These are phyloP conservation scores for Sordariomycetes sp. DNA, from an alignment of 2,329 filamentous ascomycete species.

Conservation along the genomic window DNA sequence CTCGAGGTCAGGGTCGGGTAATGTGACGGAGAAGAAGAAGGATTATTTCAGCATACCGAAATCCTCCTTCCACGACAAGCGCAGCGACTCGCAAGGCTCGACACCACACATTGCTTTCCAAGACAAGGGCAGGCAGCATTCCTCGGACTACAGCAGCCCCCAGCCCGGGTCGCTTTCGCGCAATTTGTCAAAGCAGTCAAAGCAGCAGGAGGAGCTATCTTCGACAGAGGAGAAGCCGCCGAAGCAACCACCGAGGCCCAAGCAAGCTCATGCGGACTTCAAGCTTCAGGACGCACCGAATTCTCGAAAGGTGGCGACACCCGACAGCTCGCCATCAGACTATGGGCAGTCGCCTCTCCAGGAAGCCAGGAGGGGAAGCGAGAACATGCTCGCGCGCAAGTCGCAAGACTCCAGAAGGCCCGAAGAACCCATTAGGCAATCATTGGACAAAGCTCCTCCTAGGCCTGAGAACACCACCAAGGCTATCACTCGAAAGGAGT, in stretches of 20 bases:
- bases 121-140: slow-evolving; percentile 59
- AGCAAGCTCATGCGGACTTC: slow-evolving; percentile 45
- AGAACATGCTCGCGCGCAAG: slow-evolving; percentile 28
- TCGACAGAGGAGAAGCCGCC: slow-evolving; percentile 27
- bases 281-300: slow-evolving; percentile 76
- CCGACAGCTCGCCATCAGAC: slow-evolving; percentile 1
- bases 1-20: slow-evolving; percentile 43
- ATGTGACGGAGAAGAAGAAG: slow-evolving; percentile 35
- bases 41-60: slow-evolving; percentile 50
- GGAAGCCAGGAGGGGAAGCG: slow-evolving; percentile 25
- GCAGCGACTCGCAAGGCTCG: slow-evolving; percentile 40
- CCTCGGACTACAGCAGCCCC: slow-evolving; percentile 49
- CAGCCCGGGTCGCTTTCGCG: slow-evolving; percentile 39
- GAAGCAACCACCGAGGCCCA: slow-evolving; percentile 18
- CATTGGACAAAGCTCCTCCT: slow-evolving; percentile 28
- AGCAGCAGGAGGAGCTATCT: slow-evolving; percentile 14
- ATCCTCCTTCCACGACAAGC: slow-evolving; percentile 32
- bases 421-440: slow-evolving; percentile 37
- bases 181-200: slow-evolving; percentile 34
- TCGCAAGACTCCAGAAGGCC: slow-evolving; percentile 50
- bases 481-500: slow-evolving; percentile 56
- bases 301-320: slow-evolving; percentile 34
- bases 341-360: slow-evolving; percentile 4
- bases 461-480: slow-evolving; percentile 33
- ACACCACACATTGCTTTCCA: slow-evolving; percentile 91